A percentile compares a stretch with the other conserved stretches of the same genome.
These are phyloP conservation scores for Nemania abortiva DNA, from an alignment of 2,329 filamentous ascomycete species.

Conservation along the genomic window DNA sequence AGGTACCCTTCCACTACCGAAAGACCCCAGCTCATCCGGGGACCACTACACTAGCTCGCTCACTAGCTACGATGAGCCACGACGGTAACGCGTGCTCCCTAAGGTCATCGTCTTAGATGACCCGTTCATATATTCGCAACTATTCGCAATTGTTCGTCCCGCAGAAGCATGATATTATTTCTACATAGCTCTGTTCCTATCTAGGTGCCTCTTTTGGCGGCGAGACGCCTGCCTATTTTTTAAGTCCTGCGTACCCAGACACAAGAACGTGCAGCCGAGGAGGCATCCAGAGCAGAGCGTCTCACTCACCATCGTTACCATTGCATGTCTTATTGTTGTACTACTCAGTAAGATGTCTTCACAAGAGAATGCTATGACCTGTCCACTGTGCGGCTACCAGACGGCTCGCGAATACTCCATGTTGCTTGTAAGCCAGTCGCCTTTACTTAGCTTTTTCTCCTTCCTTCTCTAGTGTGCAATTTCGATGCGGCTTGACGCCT, in stretches of 20 bases:
- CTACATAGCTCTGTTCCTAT: not conserved
- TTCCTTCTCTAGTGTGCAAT: not conserved
- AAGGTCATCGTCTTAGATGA: conserved; percentile 1
- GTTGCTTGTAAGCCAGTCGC: conserved; percentile 50
- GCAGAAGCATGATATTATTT: not conserved
- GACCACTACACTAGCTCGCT: conserved; percentile 5
- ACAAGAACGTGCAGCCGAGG: conserved; percentile 1
- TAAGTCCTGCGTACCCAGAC: not conserved
- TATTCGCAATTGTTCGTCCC: not conserved
- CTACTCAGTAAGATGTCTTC: conserved; percentile 33
- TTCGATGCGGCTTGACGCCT: not conserved
- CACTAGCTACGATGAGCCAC: conserved; percentile 13
- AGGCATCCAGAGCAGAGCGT: not conserved
- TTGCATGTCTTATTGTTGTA: not conserved
- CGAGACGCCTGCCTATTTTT: not conserved
- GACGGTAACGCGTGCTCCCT: conserved; percentile 14
- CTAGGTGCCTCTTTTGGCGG: not conserved
- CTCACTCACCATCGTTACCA: not conserved
- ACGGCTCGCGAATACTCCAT: conserved; percentile 54
- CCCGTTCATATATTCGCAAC: not conserved
- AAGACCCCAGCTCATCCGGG: conserved; percentile 15
- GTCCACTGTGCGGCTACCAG: conserved; percentile 57
- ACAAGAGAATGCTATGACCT: conserved; percentile 41
- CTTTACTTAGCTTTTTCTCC: not conserved
- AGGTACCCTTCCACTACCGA: conserved; percentile 1